Evolutionary conservation across 129 eudicot genomes (phyloP).

Genomic region (Tagetes erecta): DNA sequence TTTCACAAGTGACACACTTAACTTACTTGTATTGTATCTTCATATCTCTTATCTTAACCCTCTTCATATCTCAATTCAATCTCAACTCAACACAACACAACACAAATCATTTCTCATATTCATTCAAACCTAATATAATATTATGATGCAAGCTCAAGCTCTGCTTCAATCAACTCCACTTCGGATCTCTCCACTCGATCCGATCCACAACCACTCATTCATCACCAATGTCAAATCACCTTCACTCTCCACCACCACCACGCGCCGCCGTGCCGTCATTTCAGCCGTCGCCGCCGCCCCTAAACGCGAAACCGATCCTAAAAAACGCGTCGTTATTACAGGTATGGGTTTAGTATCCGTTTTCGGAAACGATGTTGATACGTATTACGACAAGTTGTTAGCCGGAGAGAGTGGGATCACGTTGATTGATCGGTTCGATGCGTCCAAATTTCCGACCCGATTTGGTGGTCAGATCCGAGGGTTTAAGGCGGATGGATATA

Average conservation of each 20-base stretch:
- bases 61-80: background rate
- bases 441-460: conserved; percentile 89
- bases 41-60: conserved; percentile 12
- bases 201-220: conserved; percentile 30
- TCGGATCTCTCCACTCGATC: conserved; percentile 54
- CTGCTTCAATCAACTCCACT: conserved; percentile 60
- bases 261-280: conserved; percentile 37
- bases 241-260: conserved; percentile 27
- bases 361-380: conserved; percentile 86
- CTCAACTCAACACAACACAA: background rate
- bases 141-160: conserved; percentile 71
- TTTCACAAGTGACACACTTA: background rate
- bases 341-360: conserved; percentile 98
- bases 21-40: background rate
- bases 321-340: conserved; percentile 88
- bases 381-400: conserved; percentile 73
- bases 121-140: background rate
- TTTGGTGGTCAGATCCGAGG: conserved; percentile 98
- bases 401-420: conserved; percentile 89
- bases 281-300: conserved; percentile 57
- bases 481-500: conserved; percentile 79
- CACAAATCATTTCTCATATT: conserved; percentile 30
- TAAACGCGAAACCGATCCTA: conserved; percentile 84
- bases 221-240: conserved; percentile 25
- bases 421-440: conserved; percentile 84